Evolutionary conservation across 2,329 filamentous ascomycete genomes (phyloP), one percentile per base, ranked within the genome.

Genomic region (Ophidiomyces ophidiicola): DNA sequence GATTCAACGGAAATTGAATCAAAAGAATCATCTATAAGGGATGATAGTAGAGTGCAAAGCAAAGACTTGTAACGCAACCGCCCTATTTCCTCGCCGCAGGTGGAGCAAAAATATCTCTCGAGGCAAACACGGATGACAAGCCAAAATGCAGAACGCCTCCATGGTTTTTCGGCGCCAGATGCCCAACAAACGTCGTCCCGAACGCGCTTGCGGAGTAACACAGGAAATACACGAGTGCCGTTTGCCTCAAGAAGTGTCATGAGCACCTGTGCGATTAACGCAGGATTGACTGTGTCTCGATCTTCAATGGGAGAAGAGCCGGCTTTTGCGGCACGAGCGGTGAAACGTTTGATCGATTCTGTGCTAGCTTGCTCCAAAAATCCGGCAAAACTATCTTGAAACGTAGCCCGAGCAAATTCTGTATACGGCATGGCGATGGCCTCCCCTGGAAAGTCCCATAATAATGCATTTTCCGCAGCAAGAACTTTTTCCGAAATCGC

Each of bases 101-200:
- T 21, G 5, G 29, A 33, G 24, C 32, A 39, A 8, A 81, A 59
- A 5, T 69, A 61, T 0, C 76, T 65, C 34, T 76, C 67, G 1
- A 73, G 48, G 0, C 66, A 62, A 1, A 82, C 74, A 0, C 76
- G 70, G 3, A 82, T 53, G 0, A 76, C 58, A 0, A 83, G 66
- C 70, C 76, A 83, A 36, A 71, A 66, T 0, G 78, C 67, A 1
- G 68, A 69, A 25, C 80, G 61, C 12, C 78, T 64, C 78, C 78
- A 83, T 0, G 77, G 77, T 0, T 62, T 51, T 1, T 64, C 54
- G 0, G 65, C 60, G 2, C 53, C 55, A 1, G 66, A 51, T 0
- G 57, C 50, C 52, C 72, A 68, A 8, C 63, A 65, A 0, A 80
- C 68, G n/a, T 80, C 76, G 35, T 82, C 79, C 0, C 73, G 65